phyloP scores from a whole-genome alignment of 176 grass and related monocot genomes.

The Aegilops tauschii region DNA sequence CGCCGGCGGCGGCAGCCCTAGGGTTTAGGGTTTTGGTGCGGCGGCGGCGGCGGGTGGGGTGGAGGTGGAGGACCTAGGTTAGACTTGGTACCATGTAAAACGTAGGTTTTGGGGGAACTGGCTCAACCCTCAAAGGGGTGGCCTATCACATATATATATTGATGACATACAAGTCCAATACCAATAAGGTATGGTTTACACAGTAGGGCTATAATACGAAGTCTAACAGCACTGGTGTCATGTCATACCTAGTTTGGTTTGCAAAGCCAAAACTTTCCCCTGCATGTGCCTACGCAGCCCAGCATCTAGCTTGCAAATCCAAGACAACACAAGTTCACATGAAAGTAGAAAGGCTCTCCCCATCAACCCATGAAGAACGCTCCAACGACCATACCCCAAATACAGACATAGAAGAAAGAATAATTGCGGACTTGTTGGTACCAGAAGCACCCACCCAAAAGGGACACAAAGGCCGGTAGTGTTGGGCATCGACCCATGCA shows the following conservation, averaged over 20 bases:
- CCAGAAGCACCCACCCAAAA: constrained; percentile 26
- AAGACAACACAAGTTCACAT: background rate
- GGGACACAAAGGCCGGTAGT: background rate
- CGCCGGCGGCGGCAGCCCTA: no score
- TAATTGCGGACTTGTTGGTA: constrained; percentile 16
- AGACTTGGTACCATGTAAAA: no score
- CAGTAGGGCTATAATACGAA: no score
- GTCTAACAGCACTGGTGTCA: background rate
- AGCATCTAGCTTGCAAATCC: background rate
- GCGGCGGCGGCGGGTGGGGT: no score
- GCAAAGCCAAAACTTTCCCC: background rate
- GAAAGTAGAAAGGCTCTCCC: background rate
- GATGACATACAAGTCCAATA: no score
- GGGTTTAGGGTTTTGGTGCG: no score
- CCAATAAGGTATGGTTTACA: no score
- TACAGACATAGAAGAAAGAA: background rate
- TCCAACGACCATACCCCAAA: background rate
- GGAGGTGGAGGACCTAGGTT: no score
- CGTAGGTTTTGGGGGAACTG: no score
- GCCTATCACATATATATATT: no score
- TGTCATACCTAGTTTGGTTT: background rate
- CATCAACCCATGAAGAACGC: background rate
- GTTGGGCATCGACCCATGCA: background rate
- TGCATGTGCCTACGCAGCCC: background rate
- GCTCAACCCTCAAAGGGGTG: no score